Evolutionary conservation across 345 rosid genomes (phyloP), one percentile per base, ranked within the genome.

Genomic region (Lepidium didymum): DNA sequence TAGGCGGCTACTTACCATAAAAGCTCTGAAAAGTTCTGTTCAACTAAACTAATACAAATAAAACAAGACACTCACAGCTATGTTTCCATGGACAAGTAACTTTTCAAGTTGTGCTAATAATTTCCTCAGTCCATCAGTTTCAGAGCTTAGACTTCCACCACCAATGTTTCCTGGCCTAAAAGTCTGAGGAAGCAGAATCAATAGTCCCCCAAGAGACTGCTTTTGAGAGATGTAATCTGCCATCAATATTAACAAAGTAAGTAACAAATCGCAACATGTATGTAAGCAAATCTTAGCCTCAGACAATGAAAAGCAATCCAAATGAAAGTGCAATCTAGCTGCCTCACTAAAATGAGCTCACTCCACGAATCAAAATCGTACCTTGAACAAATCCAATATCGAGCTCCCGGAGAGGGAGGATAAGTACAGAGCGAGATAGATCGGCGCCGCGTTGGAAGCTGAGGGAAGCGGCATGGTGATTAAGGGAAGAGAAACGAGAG

Each of bases 401-500:
- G 62, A 94, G 69, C 10, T 88, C 89, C 4, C 85, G 91, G 4
- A 94, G 80, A 38, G 97, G 96, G n/a, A 91, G 78, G 69, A 94
- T 77, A 68, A 94, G 84, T 6, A 87, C 97, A 54, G 96, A 75
- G 69, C 99, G 88, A 35, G 99, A 89, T 45, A 94, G 92, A 81
- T 94, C 99, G 14, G 89, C 81, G 44, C 86, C 95, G 40, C 88
- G 79, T 25, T 92, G 64, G 79, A 81, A 87, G 71, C 86, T 87
- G 41, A 87, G 73, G 7, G 99, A 94, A 66, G 84, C 82, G 38
- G 96, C 99, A 66, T 91, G 99, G 72, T 94, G 96, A 45, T 89
- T 94, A 74, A 94, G 90, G 3, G 81, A 57, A 15, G 99, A 90
- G 76, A 94, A 80, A 42, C 99, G 96, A 76, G 99, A 94, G 62